Percentiles rank a stretch among this genome's conserved stretches.
These are phyloP conservation scores for Fusarium mundagurra DNA, from an alignment of 2,329 filamentous ascomycete genomes.

Conservation along the genomic window DNA sequence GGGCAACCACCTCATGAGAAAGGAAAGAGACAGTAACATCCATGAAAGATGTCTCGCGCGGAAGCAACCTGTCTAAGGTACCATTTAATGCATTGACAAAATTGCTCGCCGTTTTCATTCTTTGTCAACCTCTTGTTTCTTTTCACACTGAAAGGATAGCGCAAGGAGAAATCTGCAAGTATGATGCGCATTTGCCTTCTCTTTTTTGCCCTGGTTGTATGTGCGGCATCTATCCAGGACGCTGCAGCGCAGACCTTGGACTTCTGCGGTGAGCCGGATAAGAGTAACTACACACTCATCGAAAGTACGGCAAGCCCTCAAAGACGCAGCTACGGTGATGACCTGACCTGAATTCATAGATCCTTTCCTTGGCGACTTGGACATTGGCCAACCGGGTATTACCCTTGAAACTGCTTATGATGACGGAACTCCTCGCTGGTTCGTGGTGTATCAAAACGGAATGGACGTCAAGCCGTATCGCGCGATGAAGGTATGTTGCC, in stretches of 20 bases:
- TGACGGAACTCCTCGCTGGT: slow-evolving; percentile 18
- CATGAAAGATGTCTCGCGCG: neutral
- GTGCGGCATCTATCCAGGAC: neutral
- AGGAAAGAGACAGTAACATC: neutral
- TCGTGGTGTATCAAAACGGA: slow-evolving; percentile 35
- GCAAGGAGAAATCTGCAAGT: neutral
- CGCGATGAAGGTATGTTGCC: slow-evolving; percentile 20
- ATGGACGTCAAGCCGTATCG: slow-evolving; percentile 35
- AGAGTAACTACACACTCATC: slow-evolving; percentile 22
- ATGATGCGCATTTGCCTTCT: neutral
- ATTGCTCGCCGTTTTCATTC: neutral
- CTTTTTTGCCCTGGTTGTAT: neutral
- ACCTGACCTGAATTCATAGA: neutral
- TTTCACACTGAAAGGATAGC: neutral
- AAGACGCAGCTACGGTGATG: neutral
- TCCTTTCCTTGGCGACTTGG: slow-evolving; percentile 28
- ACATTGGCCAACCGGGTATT: slow-evolving; percentile 28
- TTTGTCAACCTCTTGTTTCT: neutral
- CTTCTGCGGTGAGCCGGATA: slow-evolving; percentile 7
- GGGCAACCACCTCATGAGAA: neutral
- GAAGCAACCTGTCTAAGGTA: neutral
- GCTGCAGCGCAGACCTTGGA: no score
- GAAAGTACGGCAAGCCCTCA: neutral
- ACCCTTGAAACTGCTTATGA: slow-evolving; percentile 7
- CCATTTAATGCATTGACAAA: neutral